Evolutionary conservation across 345 rosid species (phyloP), one percentile per base, ranked within the genome.

Genomic region (Aurinia saxatilis): DNA sequence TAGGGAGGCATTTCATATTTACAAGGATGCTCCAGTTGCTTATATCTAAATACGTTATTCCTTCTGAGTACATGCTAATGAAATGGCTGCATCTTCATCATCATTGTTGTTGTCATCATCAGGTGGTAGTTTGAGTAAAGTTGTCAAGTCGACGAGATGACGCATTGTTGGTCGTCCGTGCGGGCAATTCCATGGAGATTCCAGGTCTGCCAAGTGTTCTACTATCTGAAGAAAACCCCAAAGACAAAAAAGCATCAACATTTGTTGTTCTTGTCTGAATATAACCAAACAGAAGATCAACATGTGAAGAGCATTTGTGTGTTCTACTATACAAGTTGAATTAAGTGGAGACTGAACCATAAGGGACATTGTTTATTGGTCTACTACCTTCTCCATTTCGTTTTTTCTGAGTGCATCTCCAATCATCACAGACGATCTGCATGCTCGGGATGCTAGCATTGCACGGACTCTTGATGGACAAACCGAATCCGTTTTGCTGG

Each of bases 91-190:
- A 63, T 39, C 62, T 55, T 8, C 57, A 34, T 46, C 48, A 55
- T 17, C 44, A 38, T n/a, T n/a, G n/a, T n/a, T n/a, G n/a, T 65
- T n/a, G 34, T 59, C 21, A 9, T 68, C 78, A 45, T 75, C 68
- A 12, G 59, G 35, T 37, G 59, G 35, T 37, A 51, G 65, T 63
- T 62, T 73, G 59, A 56, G 70, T 10, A 90, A 34, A 23, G 85
- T 60, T 10, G 86, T 55, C 79, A 93, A 76, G 77, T 93, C 95
- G 0, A 90, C 81, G 77, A 93, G 80, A 79, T 93, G 99, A 14
- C 96, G 87, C 99, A 93, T 93, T 1, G 99, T 93, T 36, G 99
- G 99, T 67, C 99, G 80, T 54, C 99, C 99, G 17, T 93, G 99
- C 1, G 99, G 99, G 69, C 95, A 93, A 75, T 93, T 93, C 97